A percentile compares a stretch with the other conserved stretches of the same genome.
Evolutionary conservation across 106 monocot species (phyloP).

Genomic region (Triglochin maritima): DNA sequence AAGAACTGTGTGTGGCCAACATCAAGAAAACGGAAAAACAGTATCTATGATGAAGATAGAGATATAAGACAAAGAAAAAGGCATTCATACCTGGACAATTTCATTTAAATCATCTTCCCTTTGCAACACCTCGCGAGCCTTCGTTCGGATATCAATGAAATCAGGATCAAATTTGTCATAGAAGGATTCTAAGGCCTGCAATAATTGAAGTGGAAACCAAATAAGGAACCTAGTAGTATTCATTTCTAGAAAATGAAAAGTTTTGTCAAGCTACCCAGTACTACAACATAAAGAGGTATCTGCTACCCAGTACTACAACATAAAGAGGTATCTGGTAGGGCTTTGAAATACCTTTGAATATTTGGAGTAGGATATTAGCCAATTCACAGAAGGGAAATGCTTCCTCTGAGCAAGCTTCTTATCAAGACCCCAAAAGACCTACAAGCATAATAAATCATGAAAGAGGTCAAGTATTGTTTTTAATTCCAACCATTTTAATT

Average conservation of each 20-base stretch:
- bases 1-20: too few species aligned
- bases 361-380: slow-evolving; percentile 99
- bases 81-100: slow-evolving; percentile 81
- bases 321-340: too few species aligned
- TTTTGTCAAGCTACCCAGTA: too few species aligned
- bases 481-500: too few species aligned
- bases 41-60: not conserved
- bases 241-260: slow-evolving; percentile 1
- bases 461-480: too few species aligned
- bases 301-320: too few species aligned
- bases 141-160: slow-evolving; percentile 98
- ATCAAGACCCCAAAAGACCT: slow-evolving; percentile 99
- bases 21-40: too few species aligned
- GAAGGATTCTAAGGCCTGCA: slow-evolving; percentile 90
- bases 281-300: too few species aligned
- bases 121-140: slow-evolving; percentile 96
- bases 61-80: too few species aligned
- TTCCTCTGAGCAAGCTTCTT: slow-evolving; percentile 99
- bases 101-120: slow-evolving; percentile 99
- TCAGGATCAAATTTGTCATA: slow-evolving; percentile 93
- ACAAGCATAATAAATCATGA: slow-evolving; percentile 7
- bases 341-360: slow-evolving; percentile 59
- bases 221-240: not conserved
- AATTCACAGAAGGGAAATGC: slow-evolving; percentile 97
- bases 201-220: slow-evolving; percentile 8